Conservation (phyloP, 139 green algal species). For the Protoeuglena noctilucae region DNA sequence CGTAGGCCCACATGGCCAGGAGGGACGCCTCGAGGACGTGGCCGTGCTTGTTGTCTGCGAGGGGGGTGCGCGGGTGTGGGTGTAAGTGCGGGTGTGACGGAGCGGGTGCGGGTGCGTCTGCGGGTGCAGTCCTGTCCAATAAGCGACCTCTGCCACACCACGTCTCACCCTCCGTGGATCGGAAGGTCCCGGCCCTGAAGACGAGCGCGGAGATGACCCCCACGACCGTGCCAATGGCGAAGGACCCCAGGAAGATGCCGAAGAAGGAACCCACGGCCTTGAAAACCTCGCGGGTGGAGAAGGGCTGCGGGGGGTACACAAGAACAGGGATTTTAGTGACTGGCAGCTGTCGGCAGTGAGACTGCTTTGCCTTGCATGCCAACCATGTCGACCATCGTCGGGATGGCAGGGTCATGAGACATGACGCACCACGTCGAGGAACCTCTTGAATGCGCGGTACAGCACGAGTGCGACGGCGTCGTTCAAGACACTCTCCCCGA, state of each 20-base stretch:
- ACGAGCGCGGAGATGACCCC: slow-evolving; percentile 23
- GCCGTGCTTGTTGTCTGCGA: slow-evolving; percentile 6
- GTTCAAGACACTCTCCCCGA: slow-evolving; percentile 69
- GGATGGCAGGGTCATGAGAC: not conserved
- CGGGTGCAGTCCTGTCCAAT: too few species aligned
- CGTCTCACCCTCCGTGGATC: too few species aligned
- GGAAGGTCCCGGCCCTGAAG: too few species aligned
- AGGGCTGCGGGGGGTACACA: slow-evolving; percentile 4
- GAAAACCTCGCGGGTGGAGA: slow-evolving; percentile 21
- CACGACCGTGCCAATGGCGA: slow-evolving; percentile 27
- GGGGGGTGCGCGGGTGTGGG: not conserved
- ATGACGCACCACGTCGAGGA: slow-evolving; percentile 5
- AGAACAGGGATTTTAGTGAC: not conserved
- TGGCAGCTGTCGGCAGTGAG: too few species aligned
- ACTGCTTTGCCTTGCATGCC: too few species aligned
- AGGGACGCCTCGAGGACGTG: slow-evolving; percentile 34
- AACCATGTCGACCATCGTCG: too few species aligned
- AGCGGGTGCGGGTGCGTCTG: too few species aligned
- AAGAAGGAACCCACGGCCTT: slow-evolving; percentile 32
- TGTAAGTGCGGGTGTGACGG: not conserved
- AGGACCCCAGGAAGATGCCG: slow-evolving; percentile 22
- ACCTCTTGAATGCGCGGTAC: slow-evolving; percentile 35
- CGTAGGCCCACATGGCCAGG: slow-evolving; percentile 35
- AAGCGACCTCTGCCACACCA: too few species aligned
- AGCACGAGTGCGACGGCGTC: slow-evolving; percentile 68